These are phyloP conservation scores for Veloboletus limbatus DNA, from an alignment of 1,284 basidiomycete species.

Conservation along the genomic window DNA sequence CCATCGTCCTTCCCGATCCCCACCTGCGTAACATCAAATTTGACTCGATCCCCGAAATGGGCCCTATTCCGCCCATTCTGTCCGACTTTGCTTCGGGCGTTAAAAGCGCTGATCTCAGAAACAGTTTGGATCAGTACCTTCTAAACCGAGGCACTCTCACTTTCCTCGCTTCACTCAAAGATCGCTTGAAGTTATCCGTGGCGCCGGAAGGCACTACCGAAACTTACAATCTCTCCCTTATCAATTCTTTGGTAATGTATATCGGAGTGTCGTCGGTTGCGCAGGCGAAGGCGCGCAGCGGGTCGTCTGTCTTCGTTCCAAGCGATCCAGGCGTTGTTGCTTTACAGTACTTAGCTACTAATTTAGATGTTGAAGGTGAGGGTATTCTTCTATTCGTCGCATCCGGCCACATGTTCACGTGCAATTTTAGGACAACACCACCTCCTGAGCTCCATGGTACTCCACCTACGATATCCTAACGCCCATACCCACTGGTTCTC, in stretches of 20 bases:
- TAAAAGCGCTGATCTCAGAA: conserved; percentile 74
- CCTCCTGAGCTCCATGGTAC: conserved; percentile 84
- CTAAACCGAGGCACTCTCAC: conserved; percentile 63
- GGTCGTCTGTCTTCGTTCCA: conserved; percentile 74
- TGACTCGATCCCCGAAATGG: conserved; percentile 82
- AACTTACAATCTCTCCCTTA: conserved; percentile 82
- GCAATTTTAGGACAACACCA: conserved; percentile 79
- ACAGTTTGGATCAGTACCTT: conserved; percentile 81
- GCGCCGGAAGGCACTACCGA: conserved; percentile 53
- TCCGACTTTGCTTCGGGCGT: conserved; percentile 87
- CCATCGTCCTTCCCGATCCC: conserved; percentile 85
- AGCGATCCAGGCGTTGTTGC: conserved; percentile 81
- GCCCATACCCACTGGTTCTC: conserved; percentile 98
- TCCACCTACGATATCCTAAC: conserved; percentile 94
- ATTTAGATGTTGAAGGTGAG: conserved; percentile 88
- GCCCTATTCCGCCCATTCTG: conserved; percentile 83
- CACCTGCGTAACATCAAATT: conserved; percentile 70
- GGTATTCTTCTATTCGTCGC: conserved; percentile 5
- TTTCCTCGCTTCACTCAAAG: conserved; percentile 80
- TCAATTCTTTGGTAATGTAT: conserved; percentile 95
- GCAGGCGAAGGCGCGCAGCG: conserved; percentile 78
- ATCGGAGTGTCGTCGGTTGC: conserved; percentile 88
- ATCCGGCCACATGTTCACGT: conserved; percentile 10
- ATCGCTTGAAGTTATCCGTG: conserved; percentile 62
- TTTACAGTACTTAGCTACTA: conserved; percentile 77